Evolutionary conservation across 2,329 filamentous ascomycete species (phyloP), one percentile per base, ranked within the genome.

Genomic region (Ascochyta koolunga): DNA sequence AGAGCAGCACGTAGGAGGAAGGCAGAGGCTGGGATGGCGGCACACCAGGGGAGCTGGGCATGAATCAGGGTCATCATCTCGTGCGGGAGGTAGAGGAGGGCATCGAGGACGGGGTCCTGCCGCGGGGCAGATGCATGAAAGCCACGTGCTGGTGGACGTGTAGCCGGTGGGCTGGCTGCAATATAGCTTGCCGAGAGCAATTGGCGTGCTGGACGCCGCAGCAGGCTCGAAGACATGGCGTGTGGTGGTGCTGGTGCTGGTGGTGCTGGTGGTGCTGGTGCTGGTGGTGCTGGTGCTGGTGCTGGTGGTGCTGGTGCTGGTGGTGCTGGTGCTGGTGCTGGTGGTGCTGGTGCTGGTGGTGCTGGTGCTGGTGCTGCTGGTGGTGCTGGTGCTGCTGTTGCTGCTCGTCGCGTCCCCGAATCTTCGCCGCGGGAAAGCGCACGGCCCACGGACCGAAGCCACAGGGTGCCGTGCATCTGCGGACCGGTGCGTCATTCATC

Each of bases 1-100:
- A 85, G 67, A 6, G 74, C 50, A 16, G 70, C 74, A 41, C 84
- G 81, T 2, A 85, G 74, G 15, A 80, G 43, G 35, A 86, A 64
- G 3, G 84, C 83, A 4, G 82, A 77, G 47, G 84, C 69, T 4
- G 84, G 84, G 36, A 87, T 78, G 18, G 81, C 79, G 11, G 76
- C 73, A 7, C 72, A 80, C 84, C 84, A 87, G 49, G 83, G 77
- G 2, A 86, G 72, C 37, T 77, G 73, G 15, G 76, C 78, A 64
- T 86, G 82, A 73, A 91, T 62, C 22, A 74, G 61, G 50, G 80
- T 73, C 47, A 85, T 74, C 53, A 81, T 65, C 43, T 71, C 68
- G 58, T 82, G 78, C 2, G 81, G 77, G 25, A 74, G 63, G 37
- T 74, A 69, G 39, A 83, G 62, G 35, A 77, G 62, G 48, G 77